These are phyloP conservation scores for Hamamelis virginiana DNA, from an alignment of 164 flowering plant species.

Conservation along the genomic window DNA sequence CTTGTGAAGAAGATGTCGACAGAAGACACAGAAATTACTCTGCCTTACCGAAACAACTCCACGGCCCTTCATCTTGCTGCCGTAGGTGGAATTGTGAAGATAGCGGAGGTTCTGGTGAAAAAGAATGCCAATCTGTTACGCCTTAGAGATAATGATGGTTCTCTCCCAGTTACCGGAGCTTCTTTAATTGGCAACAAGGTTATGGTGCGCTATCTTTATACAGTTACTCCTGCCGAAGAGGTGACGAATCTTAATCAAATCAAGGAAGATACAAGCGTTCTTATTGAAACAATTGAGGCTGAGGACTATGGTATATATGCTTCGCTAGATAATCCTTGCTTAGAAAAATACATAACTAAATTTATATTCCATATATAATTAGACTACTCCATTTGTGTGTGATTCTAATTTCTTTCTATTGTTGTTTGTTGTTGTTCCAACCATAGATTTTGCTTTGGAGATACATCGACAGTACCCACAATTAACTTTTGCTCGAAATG, in stretches of 20 bases:
- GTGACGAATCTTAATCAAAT: no score
- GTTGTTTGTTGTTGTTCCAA: background rate
- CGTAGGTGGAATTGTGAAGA: background rate
- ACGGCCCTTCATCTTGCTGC: constrained; percentile 23
- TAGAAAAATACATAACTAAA: no score
- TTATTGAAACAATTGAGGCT: no score
- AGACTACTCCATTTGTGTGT: no score
- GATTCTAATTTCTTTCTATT: background rate
- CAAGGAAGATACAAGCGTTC: no score
- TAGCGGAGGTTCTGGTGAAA: no score
- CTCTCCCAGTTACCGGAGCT: background rate
- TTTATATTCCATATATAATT: no score
- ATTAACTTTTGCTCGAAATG: background rate
- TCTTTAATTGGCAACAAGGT: background rate
- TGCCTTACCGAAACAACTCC: background rate
- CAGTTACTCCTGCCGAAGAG: no score
- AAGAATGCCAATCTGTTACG: background rate
- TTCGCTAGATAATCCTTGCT: no score
- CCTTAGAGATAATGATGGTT: background rate
- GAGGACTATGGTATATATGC: no score
- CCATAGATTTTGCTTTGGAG: background rate
- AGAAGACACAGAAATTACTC: constrained; percentile 1
- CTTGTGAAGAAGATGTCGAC: constrained; percentile 5
- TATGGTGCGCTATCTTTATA: no score
- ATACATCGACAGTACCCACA: background rate